phyloP scores from a whole-genome alignment of 148 eudicot species.

The Polygonum aviculare region DNA sequence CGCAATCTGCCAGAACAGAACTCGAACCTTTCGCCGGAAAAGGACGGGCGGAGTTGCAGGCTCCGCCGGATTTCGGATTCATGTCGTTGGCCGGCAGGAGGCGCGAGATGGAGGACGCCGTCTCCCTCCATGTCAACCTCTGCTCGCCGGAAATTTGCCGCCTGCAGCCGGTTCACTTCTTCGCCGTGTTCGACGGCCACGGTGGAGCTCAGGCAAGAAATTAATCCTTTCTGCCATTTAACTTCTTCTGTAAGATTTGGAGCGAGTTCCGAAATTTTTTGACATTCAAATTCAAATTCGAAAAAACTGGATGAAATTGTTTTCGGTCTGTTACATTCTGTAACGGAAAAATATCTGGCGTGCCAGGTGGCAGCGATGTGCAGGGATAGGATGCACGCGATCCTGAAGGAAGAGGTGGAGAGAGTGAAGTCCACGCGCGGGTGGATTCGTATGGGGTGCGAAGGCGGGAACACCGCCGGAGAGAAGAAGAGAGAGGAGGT shows the following conservation, averaged over 20 bases:
- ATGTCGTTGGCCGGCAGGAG: conserved; percentile 29
- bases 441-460: neutral
- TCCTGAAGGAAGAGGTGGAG: conserved; percentile 27
- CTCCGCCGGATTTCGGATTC: conserved; percentile 18
- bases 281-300: neutral
- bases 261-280: neutral
- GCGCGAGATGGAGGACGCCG: conserved; percentile 35
- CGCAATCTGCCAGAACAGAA: neutral
- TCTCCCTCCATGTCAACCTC: conserved; percentile 19
- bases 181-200: conserved; percentile 45
- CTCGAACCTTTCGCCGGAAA: neutral
- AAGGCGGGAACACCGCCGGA: neutral
- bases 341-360: neutral
- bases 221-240: neutral
- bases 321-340: neutral
- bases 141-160: conserved; percentile 28
- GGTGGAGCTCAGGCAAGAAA: conserved; percentile 36
- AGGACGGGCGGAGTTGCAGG: neutral
- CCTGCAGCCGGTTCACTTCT: conserved; percentile 33
- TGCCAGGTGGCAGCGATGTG: conserved; percentile 36
- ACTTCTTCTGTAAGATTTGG: neutral
- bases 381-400: conserved; percentile 27
- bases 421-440: conserved; percentile 8
- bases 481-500: neutral
- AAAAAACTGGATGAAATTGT: neutral